Evolutionary conservation across 2,329 filamentous ascomycete species (phyloP).

Genomic region (Alternaria sp.): DNA sequence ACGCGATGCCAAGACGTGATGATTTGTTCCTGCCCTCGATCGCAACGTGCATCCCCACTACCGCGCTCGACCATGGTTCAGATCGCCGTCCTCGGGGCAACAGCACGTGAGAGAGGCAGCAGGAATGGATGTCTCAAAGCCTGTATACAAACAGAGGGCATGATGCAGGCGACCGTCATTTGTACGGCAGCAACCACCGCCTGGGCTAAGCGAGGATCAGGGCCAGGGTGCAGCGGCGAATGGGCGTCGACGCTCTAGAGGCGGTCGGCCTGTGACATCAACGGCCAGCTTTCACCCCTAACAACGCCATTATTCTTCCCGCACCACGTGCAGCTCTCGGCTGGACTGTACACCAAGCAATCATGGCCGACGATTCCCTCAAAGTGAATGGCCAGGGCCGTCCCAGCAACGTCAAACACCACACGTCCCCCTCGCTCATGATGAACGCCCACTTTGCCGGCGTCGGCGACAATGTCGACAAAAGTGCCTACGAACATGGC

Average conservation of each 20-base stretch:
- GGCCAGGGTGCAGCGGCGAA: constrained; percentile 38
- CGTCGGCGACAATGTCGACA: constrained; percentile 67
- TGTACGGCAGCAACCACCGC: constrained; percentile 31
- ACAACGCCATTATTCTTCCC: constrained; percentile 41
- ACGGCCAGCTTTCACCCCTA: constrained; percentile 40
- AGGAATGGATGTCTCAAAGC: not conserved
- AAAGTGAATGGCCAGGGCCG: constrained; percentile 46
- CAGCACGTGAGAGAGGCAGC: not conserved
- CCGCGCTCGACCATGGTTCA: not conserved
- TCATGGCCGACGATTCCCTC: constrained; percentile 40
- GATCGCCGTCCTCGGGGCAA: constrained; percentile 5
- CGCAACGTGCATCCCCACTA: not conserved
- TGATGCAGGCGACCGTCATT: constrained; percentile 37
- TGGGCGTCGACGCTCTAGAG: constrained; percentile 26
- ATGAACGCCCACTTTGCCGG: constrained; percentile 84
- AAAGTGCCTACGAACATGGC: constrained; percentile 83
- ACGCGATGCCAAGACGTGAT: constrained; percentile 2
- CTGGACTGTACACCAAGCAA: constrained; percentile 25
- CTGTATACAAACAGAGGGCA: constrained; percentile 11
- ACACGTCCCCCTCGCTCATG: constrained; percentile 54
- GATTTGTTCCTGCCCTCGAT: not conserved
- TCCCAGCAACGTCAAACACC: constrained; percentile 47
- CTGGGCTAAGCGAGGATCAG: constrained; percentile 38
- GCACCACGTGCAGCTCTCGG: constrained; percentile 34
- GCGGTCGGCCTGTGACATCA: constrained; percentile 47